Conservation (phyloP, 2,329 filamentous ascomycete species). For the Talaromyces rugulosus region DNA sequence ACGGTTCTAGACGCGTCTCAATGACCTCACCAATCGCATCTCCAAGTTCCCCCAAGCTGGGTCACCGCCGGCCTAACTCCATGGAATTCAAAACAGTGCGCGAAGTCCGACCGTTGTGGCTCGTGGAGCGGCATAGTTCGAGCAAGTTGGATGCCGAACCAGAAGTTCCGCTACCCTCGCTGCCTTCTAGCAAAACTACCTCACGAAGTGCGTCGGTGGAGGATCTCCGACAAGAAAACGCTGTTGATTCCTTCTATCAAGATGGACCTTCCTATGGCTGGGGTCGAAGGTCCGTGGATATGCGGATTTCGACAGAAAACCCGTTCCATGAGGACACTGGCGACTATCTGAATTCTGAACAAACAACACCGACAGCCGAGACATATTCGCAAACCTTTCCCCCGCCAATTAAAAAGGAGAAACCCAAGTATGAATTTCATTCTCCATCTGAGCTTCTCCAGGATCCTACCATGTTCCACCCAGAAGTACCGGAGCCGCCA, state of each 20-base stretch:
- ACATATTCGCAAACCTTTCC: slow-evolving; percentile 33
- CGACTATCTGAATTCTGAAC: slow-evolving; percentile 58
- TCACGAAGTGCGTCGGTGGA: slow-evolving; percentile 46
- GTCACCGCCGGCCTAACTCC: slow-evolving; percentile 46
- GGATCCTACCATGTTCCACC: slow-evolving; percentile 25
- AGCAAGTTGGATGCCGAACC: slow-evolving; percentile 36
- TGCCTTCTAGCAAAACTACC: slow-evolving; percentile 49
- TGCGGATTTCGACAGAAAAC: slow-evolving; percentile 32
- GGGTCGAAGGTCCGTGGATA: slow-evolving; percentile 22
- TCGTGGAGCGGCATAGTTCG: slow-evolving; percentile 62
- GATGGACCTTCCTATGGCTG: slow-evolving; percentile 20
- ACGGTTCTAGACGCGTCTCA: slow-evolving; percentile 36
- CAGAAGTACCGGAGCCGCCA: slow-evolving; percentile 21
- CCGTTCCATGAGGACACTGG: slow-evolving; percentile 27
- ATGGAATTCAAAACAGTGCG: slow-evolving; percentile 51
- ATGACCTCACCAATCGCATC: slow-evolving; percentile 33
- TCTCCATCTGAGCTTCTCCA: slow-evolving; percentile 44
- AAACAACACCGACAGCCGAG: slow-evolving; percentile 65
- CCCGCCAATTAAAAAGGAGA: slow-evolving; percentile 30
- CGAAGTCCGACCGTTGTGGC: slow-evolving; percentile 77
- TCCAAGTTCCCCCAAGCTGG: slow-evolving; percentile 41
- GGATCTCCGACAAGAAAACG: slow-evolving; percentile 28
- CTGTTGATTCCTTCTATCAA: slow-evolving; percentile 24
- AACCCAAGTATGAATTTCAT: slow-evolving; percentile 43
- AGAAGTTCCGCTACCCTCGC: slow-evolving; percentile 44